phyloP scores from a whole-genome alignment of 257 asterid genomes.

The Cruciata laevipes region DNA sequence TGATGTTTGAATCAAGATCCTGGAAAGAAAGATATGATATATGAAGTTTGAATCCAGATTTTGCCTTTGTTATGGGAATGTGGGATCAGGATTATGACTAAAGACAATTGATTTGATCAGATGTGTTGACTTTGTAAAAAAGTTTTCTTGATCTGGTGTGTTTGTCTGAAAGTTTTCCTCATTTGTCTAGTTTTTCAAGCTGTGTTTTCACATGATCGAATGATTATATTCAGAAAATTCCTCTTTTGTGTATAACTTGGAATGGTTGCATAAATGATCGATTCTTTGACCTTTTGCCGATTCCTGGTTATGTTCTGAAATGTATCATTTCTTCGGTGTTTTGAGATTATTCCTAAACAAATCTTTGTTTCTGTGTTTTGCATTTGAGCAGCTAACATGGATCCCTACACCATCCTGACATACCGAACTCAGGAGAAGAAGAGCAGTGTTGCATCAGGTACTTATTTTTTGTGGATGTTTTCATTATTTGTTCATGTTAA shows the following conservation, averaged over 20 bases:
- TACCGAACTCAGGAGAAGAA: conserved; percentile 77
- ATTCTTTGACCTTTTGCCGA: neutral
- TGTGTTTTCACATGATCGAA: neutral
- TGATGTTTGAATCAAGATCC: neutral
- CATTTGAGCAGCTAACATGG: conserved; percentile 44
- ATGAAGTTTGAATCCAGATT: neutral
- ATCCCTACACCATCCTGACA: conserved; percentile 59
- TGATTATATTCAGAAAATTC: neutral
- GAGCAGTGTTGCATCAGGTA: conserved; percentile 65
- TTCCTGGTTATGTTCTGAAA: neutral
- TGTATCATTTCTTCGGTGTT: neutral
- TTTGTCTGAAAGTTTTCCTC: neutral
- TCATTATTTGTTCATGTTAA: neutral
- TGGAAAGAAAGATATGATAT: neutral
- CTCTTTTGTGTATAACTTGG: neutral
- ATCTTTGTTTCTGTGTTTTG: neutral
- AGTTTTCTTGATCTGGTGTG: too few species aligned
- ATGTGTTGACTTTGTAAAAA: neutral
- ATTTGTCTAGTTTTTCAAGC: neutral
- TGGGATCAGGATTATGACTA: neutral
- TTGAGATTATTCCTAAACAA: neutral
- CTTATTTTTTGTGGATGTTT: neutral
- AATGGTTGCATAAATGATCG: neutral
- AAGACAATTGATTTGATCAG: neutral
- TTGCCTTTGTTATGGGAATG: neutral